A percentile compares a stretch with the other conserved stretches of the same genome.
Conservation (phyloP, 2,329 filamentous ascomycete species). For the Capronia americana region DNA sequence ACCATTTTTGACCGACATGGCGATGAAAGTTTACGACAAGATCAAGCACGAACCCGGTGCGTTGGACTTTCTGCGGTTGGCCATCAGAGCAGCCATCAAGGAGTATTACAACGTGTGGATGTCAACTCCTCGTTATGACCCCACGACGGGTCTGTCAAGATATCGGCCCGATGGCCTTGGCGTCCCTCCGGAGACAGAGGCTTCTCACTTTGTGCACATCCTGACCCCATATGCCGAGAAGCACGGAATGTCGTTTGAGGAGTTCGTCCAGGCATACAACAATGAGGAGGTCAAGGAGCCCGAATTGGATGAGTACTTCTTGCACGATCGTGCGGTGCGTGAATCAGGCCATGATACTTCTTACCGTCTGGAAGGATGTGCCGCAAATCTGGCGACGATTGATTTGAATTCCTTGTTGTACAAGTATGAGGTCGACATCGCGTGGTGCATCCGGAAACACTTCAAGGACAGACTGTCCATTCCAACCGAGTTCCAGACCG, state of each 20-base stretch:
- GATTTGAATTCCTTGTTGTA: slow-evolving; percentile 94
- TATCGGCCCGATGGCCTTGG: slow-evolving; percentile 84
- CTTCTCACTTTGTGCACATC: slow-evolving; percentile 83
- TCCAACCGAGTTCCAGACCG: slow-evolving; percentile 79
- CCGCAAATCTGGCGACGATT: slow-evolving; percentile 87
- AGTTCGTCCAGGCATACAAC: slow-evolving; percentile 92
- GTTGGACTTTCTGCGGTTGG: slow-evolving; percentile 77
- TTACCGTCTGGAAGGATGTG: slow-evolving; percentile 87
- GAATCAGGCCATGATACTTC: slow-evolving; percentile 97
- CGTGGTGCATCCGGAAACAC: slow-evolving; percentile 79
- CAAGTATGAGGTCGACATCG: slow-evolving; percentile 96
- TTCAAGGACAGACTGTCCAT: slow-evolving; percentile 85
- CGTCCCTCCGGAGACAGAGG: slow-evolving; percentile 90
- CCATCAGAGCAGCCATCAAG: slow-evolving; percentile 92
- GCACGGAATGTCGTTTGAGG: slow-evolving; percentile 77
- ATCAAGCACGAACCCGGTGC: slow-evolving; percentile 86
- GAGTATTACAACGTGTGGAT: slow-evolving; percentile 94
- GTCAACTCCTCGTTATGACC: slow-evolving; percentile 76
- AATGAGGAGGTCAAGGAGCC: slow-evolving; percentile 76
- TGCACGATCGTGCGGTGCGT: slow-evolving; percentile 92
- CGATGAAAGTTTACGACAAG: slow-evolving; percentile 87
- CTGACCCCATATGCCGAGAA: slow-evolving; percentile 83
- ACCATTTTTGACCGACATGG: slow-evolving; percentile 97
- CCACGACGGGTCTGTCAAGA: slow-evolving; percentile 77
- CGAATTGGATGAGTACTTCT: slow-evolving; percentile 91